These are phyloP conservation scores for Neophaeococcomyces mojaviensis DNA, from an alignment of 2,329 filamentous ascomycete genomes.

Conservation along the genomic window DNA sequence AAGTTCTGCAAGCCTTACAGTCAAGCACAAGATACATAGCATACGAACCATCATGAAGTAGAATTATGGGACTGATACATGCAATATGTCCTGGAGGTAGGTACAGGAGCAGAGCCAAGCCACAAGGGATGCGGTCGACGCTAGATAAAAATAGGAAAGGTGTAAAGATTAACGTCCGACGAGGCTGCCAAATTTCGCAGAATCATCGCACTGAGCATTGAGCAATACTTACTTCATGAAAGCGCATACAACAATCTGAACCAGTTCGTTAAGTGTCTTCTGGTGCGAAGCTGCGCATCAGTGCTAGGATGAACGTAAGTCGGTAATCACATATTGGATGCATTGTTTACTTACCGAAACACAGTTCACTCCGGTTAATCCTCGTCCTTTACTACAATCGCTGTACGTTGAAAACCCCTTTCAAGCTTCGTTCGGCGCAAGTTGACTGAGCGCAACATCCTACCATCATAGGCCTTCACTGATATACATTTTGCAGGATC, in stretches of 20 bases:
- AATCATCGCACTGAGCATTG: background rate
- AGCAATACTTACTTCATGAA: too few species aligned
- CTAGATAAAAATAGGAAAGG: too few species aligned
- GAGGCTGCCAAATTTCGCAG: background rate
- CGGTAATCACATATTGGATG: background rate
- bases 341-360: slow-evolving; percentile 19
- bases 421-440: background rate
- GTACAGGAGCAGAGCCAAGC: too few species aligned
- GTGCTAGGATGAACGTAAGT: slow-evolving; percentile 33
- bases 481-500: slow-evolving; percentile 48
- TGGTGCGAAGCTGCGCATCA: background rate
- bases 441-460: background rate
- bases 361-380: slow-evolving; percentile 88
- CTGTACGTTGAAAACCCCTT: slow-evolving; percentile 52
- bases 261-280: background rate
- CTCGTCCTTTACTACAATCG: slow-evolving; percentile 89
- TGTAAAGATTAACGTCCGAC: background rate
- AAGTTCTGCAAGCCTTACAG: background rate
- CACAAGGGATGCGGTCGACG: too few species aligned
- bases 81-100: too few species aligned
- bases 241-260: too few species aligned
- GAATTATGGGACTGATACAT: background rate
- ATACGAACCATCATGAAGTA: background rate
- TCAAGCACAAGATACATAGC: background rate
- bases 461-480: slow-evolving; percentile 10